Percentiles rank a stretch among this genome's conserved stretches.
phyloP scores from a whole-genome alignment of 768 basidiomycete species.

The Lactarius pseudohatsudake region DNA sequence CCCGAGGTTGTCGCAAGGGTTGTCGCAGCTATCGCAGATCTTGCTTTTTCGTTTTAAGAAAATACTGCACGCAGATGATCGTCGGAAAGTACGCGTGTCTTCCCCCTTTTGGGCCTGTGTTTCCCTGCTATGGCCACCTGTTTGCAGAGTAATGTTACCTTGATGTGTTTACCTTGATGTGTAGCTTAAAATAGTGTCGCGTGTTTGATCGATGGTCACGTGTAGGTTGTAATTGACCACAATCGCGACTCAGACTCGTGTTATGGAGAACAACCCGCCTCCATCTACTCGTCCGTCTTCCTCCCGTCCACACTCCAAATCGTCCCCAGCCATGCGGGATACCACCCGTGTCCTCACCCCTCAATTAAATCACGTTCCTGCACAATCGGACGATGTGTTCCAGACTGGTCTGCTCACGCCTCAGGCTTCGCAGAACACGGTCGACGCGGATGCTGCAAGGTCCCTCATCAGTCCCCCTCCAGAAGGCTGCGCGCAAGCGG shows the following conservation, averaged over 20 bases:
- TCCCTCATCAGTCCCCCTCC: constrained; percentile 29
- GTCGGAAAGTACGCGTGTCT: constrained; percentile 48
- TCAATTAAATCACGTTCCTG: not conserved
- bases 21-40: not conserved
- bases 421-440: constrained; percentile 18
- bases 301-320: constrained; percentile 16
- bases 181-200: not conserved
- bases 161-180: no score
- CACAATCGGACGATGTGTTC: constrained; percentile 14
- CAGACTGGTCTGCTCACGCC: constrained; percentile 25
- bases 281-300: not conserved
- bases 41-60: constrained; percentile 47
- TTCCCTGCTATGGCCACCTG: no score
- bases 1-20: not conserved
- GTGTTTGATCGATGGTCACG: not conserved
- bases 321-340: constrained; percentile 22
- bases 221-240: not conserved
- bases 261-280: constrained; percentile 28
- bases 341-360: constrained; percentile 21
- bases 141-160: no score
- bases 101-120: no score
- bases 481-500: constrained; percentile 13
- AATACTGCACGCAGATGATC: constrained; percentile 75
- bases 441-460: constrained; percentile 25
- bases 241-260: not conserved